Conservation (phyloP, 2,329 filamentous ascomycete species). For the Beauveria sp. region DNA sequence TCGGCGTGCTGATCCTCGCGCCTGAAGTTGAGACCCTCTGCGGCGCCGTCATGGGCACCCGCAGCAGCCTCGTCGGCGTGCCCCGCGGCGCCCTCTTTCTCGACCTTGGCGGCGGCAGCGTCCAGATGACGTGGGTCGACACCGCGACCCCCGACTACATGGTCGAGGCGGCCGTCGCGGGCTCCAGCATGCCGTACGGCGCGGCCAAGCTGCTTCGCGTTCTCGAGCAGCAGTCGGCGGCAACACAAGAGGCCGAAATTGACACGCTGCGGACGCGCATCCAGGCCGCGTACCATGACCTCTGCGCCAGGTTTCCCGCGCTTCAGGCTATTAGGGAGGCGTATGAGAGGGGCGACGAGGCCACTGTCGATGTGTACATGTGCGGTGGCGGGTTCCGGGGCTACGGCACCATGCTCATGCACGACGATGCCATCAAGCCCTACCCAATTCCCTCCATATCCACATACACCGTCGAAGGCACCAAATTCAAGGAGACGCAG, state of each 20-base stretch:
- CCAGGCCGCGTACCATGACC: slow-evolving; percentile 48
- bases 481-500: slow-evolving; percentile 49
- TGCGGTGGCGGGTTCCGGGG: slow-evolving; percentile 87
- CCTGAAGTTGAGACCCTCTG: slow-evolving; percentile 77
- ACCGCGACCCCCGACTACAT: slow-evolving; percentile 40
- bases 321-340: slow-evolving; percentile 37
- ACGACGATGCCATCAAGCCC: slow-evolving; percentile 61
- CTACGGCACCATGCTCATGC: slow-evolving; percentile 86
- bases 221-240: slow-evolving; percentile 32
- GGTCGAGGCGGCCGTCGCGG: slow-evolving; percentile 43
- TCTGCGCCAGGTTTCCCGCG: slow-evolving; percentile 40
- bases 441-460: slow-evolving; percentile 83
- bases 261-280: slow-evolving; percentile 52
- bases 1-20: slow-evolving; percentile 63
- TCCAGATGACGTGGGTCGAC: slow-evolving; percentile 58
- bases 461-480: slow-evolving; percentile 59
- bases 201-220: slow-evolving; percentile 49
- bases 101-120: slow-evolving; percentile 71
- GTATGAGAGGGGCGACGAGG: slow-evolving; percentile 21
- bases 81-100: slow-evolving; percentile 65
- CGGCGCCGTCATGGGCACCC: slow-evolving; percentile 70
- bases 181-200: slow-evolving; percentile 53
- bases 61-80: slow-evolving; percentile 62
- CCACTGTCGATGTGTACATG: slow-evolving; percentile 65
- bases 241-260: slow-evolving; percentile 38